Percentiles rank a stretch among this genome's conserved stretches.
Evolutionary conservation across 2,329 filamentous ascomycete genomes (phyloP).

Genomic region (Diaporthe amygdali): DNA sequence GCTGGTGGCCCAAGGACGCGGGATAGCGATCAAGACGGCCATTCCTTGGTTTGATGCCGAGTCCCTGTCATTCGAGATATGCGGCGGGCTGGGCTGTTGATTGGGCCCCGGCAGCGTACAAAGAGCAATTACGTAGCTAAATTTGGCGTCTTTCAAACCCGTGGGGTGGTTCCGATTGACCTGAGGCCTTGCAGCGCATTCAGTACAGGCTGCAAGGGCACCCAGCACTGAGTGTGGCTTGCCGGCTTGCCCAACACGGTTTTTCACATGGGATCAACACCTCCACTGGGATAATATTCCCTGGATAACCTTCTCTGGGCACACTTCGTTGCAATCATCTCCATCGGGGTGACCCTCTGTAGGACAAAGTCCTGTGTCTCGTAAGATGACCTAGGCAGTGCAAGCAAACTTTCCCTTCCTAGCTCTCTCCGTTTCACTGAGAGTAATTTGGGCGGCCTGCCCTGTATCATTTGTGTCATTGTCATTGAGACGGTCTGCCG

Average conservation of each 20-base stretch:
- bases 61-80: neutral
- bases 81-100: neutral
- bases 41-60: neutral
- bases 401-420: neutral
- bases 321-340: too few species aligned
- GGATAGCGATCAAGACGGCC: neutral
- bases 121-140: constrained; percentile 8
- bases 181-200: neutral
- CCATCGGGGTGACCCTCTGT: too few species aligned
- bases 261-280: neutral
- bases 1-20: neutral
- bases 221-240: too few species aligned
- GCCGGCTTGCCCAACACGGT: neutral
- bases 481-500: too few species aligned
- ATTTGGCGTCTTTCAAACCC: neutral
- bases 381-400: neutral
- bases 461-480: neutral
- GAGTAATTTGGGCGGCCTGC: neutral
- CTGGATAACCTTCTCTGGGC: neutral
- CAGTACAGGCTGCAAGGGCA: too few species aligned
- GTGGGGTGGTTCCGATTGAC: neutral
- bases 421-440: too few species aligned
- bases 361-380: neutral
- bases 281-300: neutral
- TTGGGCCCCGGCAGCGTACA: neutral